A percentile compares a stretch with the other conserved stretches of the same genome.
Conservation (phyloP, 805 yeast species). For the Candida montana region DNA sequence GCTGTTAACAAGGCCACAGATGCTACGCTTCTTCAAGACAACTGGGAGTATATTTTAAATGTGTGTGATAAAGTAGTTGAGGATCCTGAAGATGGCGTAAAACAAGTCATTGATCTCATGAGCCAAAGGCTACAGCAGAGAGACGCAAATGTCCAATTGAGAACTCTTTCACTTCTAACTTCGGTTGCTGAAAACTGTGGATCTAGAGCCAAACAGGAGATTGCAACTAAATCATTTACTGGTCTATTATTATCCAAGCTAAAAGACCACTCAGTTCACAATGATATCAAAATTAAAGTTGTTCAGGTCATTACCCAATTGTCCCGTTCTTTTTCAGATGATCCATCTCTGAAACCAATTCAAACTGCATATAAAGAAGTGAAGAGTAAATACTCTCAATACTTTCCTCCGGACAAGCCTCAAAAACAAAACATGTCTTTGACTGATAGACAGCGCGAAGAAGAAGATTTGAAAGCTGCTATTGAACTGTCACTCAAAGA, state of each 20-base stretch:
- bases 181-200: slow-evolving; percentile 78
- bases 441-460: slow-evolving; percentile 53
- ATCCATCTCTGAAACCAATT: slow-evolving; percentile 73
- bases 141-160: slow-evolving; percentile 62
- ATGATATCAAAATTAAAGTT: slow-evolving; percentile 57
- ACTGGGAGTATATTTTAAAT: slow-evolving; percentile 59
- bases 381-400: slow-evolving; percentile 34
- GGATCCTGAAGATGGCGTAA: slow-evolving; percentile 52
- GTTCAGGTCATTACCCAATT: slow-evolving; percentile 67
- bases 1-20: slow-evolving; percentile 50
- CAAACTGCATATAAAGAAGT: slow-evolving; percentile 53
- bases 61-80: slow-evolving; percentile 62
- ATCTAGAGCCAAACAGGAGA: slow-evolving; percentile 55
- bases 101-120: slow-evolving; percentile 40
- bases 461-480: slow-evolving; percentile 73
- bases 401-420: slow-evolving; percentile 50
- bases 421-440: slow-evolving; percentile 44
- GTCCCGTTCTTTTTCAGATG: slow-evolving; percentile 55
- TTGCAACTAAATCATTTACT: slow-evolving; percentile 54
- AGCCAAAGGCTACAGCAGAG: slow-evolving; percentile 41
- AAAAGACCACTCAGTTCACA: slow-evolving; percentile 52
- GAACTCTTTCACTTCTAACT: slow-evolving; percentile 48
- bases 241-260: slow-evolving; percentile 42
- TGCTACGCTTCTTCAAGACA: slow-evolving; percentile 55
- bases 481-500: slow-evolving; percentile 57